Evolutionary conservation across 805 yeast species (phyloP).

Genomic region (Priceomyces carsonii): DNA sequence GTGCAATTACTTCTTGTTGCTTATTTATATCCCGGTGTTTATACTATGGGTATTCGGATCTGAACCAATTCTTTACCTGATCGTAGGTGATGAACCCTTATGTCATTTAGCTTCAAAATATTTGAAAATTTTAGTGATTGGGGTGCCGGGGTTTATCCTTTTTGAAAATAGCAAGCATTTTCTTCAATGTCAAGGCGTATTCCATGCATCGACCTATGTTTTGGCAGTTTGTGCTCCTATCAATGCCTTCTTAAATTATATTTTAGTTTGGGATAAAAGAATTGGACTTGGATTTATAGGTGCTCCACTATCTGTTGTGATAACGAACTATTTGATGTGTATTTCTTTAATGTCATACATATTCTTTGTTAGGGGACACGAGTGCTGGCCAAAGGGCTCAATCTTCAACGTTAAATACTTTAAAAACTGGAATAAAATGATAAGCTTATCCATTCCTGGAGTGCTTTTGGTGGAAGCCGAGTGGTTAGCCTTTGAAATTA

Average conservation of each 20-base stretch:
- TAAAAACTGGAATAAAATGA: conserved; percentile 63
- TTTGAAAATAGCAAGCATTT: conserved; percentile 73
- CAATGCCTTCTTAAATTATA: conserved; percentile 65
- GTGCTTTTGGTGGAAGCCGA: conserved; percentile 77
- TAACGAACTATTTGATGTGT: conserved; percentile 74
- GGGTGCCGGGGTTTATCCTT: conserved; percentile 73
- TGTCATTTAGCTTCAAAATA: conserved; percentile 56
- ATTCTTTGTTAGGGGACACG: conserved; percentile 42
- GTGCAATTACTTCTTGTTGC: conserved; percentile 57
- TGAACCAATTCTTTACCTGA: conserved; percentile 41
- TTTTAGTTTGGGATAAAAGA: conserved; percentile 62
- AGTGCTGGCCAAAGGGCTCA: conserved; percentile 42
- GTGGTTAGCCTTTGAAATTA: conserved; percentile 75
- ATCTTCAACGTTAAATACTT: conserved; percentile 27
- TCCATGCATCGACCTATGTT: conserved; percentile 78
- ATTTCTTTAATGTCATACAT: conserved; percentile 51
- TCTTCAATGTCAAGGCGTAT: conserved; percentile 75
- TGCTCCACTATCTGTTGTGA: conserved; percentile 73
- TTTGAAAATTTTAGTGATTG: conserved; percentile 55
- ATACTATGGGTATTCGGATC: conserved; percentile 63
- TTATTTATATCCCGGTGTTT: conserved; percentile 56
- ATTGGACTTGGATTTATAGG: conserved; percentile 69
- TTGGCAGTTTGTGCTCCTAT: conserved; percentile 71
- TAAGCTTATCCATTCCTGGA: conserved; percentile 69
- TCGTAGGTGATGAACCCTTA: conserved; percentile 27